Conservation (phyloP, 2,329 filamentous ascomycete species). For the Cladophialophora exuberans region DNA sequence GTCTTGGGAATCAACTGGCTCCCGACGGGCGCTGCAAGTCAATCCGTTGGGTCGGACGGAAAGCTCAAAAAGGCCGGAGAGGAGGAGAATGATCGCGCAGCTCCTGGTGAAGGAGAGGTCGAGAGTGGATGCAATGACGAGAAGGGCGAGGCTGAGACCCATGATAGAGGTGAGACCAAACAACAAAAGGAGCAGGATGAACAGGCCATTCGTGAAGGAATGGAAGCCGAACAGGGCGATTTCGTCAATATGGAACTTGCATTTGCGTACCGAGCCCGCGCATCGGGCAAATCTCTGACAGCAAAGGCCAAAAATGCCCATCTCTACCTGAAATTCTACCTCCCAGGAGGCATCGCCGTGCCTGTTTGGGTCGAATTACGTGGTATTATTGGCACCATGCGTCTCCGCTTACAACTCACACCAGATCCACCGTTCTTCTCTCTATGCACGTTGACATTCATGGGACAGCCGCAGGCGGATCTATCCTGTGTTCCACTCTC, state of each 20-base stretch:
- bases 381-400: conserved; percentile 71
- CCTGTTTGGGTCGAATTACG: conserved; percentile 76
- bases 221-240: conserved; percentile 77
- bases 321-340: conserved; percentile 71
- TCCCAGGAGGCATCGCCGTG: conserved; percentile 59
- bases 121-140: conserved; percentile 39
- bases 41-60: conserved; percentile 63
- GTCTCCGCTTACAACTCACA: conserved; percentile 71
- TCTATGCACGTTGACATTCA: conserved; percentile 73
- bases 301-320: conserved; percentile 73
- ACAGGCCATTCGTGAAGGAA: conserved; percentile 57
- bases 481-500: conserved; percentile 72
- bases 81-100: conserved; percentile 55
- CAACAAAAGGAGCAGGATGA: conserved; percentile 41
- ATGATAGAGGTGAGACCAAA: conserved; percentile 42
- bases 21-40: conserved; percentile 69
- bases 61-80: conserved; percentile 48
- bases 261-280: conserved; percentile 70
- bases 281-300: conserved; percentile 62
- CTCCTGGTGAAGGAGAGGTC: conserved; percentile 41
- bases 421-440: conserved; percentile 78
- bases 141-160: conserved; percentile 45
- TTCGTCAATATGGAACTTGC: conserved; percentile 78
- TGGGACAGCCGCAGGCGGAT: conserved; percentile 74
- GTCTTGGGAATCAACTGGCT: conserved; percentile 74